Evolutionary conservation across 805 yeast genomes (phyloP), one percentile per base, ranked within the genome.

Genomic region (Candida silvicultrix): DNA sequence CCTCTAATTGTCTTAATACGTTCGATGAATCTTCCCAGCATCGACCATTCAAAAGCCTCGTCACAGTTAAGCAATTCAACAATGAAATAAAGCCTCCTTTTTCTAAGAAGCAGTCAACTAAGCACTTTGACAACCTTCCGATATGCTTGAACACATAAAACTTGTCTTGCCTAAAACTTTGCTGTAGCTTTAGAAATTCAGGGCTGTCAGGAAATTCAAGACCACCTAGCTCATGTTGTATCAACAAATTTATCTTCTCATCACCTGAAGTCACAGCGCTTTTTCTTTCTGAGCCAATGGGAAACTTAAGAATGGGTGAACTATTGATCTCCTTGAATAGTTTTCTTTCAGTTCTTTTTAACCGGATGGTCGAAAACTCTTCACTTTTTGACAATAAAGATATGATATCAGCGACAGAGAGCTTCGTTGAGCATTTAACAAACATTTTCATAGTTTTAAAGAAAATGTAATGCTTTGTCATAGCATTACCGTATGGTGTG

Each of bases 151-250:
- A 69, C 4, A 73, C 64, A n/a, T 59, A 51, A 12, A 63, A 39
- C 45, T 73, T 75, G 44, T 79, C 83, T 31, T 71, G 69, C 7
- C 63, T 52, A 49, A 78, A 68, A 2, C 68, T 54, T 25, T 66
- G 64, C 35, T 66, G 70, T 15, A 67, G 57, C 41, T 68, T 70
- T 25, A 49, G 43, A 1, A 77, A 64, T 1, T 74, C 78, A 5
- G 58, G 64, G 45, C 67, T 73, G 3, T 52, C 54, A 1, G 82
- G 81, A 44, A 59, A 72, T 23, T 73, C 78, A 4, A 71, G 41
- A 0, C 79, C 78, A 1, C 81, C 77, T 9, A 78, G 60, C 43
- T 76, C 81, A 54, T 65, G 72, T 49, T 78, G 81, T 9, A 75
- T 58, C 10, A 75, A 21, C 8, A 77, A 50, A 3, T 64, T 66